A percentile compares a stretch with the other conserved stretches of the same genome.
Evolutionary conservation across 768 basidiomycete species (phyloP).

Genomic region (Suillus tomentosus): DNA sequence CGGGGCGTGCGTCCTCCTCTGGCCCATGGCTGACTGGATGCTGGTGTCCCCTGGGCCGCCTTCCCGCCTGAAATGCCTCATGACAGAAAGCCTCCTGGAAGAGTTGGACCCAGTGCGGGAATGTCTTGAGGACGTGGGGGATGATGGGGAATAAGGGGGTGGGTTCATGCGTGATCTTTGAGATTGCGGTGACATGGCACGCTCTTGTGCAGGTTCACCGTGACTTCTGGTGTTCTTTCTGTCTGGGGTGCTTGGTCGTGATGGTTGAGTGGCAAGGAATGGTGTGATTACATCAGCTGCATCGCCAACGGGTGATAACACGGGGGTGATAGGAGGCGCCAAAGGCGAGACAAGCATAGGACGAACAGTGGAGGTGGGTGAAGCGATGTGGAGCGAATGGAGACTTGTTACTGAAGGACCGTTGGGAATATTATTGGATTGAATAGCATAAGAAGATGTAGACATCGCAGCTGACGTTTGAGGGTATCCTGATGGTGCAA

Average conservation of each 20-base stretch:
- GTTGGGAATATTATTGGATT: slow-evolving; percentile 10
- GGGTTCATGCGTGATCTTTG: slow-evolving; percentile 28
- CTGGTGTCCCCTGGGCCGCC: slow-evolving; percentile 16
- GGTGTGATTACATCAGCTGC: slow-evolving; percentile 26
- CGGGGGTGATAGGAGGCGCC: neutral
- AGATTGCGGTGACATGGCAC: slow-evolving; percentile 6
- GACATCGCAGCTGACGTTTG: slow-evolving; percentile 6
- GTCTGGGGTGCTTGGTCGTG: slow-evolving; percentile 1
- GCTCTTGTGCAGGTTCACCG: slow-evolving; percentile 9
- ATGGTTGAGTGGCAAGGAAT: slow-evolving; percentile 19
- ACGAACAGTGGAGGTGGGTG: slow-evolving; percentile 9
- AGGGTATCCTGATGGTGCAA: slow-evolving; percentile 1
- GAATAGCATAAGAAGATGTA: neutral
- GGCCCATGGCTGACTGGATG: slow-evolving; percentile 15
- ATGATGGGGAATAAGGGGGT: slow-evolving; percentile 25
- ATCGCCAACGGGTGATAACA: slow-evolving; percentile 16
- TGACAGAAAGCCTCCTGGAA: slow-evolving; percentile 8
- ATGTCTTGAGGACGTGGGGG: slow-evolving; percentile 1
- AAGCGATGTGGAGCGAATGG: neutral
- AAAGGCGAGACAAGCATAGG: slow-evolving; percentile 1
- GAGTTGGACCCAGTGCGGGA: neutral
- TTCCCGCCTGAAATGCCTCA: slow-evolving; percentile 6
- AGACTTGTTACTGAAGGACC: slow-evolving; percentile 19
- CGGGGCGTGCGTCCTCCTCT: neutral
- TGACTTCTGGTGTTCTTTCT: slow-evolving; percentile 14